phyloP scores from a whole-genome alignment of 352 stramenopile species.

The Nothophytophthora sp. region DNA sequence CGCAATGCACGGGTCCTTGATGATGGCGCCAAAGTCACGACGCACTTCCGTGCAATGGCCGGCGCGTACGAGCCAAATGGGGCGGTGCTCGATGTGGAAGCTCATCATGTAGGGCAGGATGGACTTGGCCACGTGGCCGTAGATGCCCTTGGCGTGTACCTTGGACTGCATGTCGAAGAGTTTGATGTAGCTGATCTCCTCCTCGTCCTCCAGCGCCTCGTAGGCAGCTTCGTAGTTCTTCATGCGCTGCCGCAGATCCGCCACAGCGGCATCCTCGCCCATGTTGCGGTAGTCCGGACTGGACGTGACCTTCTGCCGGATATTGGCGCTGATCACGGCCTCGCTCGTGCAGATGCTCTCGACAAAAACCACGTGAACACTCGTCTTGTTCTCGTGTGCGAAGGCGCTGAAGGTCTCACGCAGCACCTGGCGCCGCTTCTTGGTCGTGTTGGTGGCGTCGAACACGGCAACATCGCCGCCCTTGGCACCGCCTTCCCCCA shows the following conservation, averaged over 20 bases:
- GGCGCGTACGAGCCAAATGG: slow-evolving; percentile 93
- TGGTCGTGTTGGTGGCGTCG: slow-evolving; percentile 92
- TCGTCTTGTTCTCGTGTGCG: slow-evolving; percentile 59
- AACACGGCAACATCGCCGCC: slow-evolving; percentile 88
- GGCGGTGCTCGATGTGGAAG: slow-evolving; percentile 93
- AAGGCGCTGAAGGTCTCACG: slow-evolving; percentile 66
- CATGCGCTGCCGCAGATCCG: slow-evolving; percentile 82
- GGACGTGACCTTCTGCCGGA: slow-evolving; percentile 72
- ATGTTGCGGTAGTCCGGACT: slow-evolving; percentile 86
- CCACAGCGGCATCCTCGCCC: slow-evolving; percentile 66
- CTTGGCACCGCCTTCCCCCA: slow-evolving; percentile 22
- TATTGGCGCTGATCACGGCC: slow-evolving; percentile 85
- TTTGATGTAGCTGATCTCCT: slow-evolving; percentile 91
- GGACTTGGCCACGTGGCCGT: slow-evolving; percentile 90
- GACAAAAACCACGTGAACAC: slow-evolving; percentile 91
- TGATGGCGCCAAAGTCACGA: slow-evolving; percentile 66
- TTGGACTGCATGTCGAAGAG: slow-evolving; percentile 89
- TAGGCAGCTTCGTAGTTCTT: slow-evolving; percentile 90
- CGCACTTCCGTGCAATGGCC: slow-evolving; percentile 83
- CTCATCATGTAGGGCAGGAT: slow-evolving; percentile 95
- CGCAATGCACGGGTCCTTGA: slow-evolving; percentile 73
- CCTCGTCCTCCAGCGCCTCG: slow-evolving; percentile 82
- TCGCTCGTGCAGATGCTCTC: slow-evolving; percentile 94
- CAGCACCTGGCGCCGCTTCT: slow-evolving; percentile 47
- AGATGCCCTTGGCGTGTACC: slow-evolving; percentile 85